phyloP scores from a whole-genome alignment of 305 asterid genomes.

The Solanum hybrid region DNA sequence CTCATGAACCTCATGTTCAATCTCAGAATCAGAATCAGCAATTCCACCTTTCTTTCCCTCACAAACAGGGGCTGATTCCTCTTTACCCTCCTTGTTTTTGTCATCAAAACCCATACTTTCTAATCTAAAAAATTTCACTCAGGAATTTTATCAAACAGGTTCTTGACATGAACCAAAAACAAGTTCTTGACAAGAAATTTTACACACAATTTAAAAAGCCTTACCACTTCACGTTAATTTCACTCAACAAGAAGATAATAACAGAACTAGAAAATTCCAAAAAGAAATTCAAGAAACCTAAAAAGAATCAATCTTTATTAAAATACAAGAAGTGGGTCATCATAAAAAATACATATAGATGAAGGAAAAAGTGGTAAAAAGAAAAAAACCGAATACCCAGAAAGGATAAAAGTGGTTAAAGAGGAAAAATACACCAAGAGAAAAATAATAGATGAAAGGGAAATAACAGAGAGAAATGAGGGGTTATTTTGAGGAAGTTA shows the following conservation, averaged over 20 bases:
- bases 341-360: background rate
- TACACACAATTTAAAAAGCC: background rate
- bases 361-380: conserved; percentile 5
- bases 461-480: background rate
- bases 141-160: conserved; percentile 13
- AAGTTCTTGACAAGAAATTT: background rate
- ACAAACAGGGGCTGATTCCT: background rate
- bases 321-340: background rate
- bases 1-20: conserved; percentile 9
- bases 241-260: background rate
- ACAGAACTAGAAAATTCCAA: conserved; percentile 4
- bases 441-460: background rate
- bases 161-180: conserved; percentile 15
- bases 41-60: background rate
- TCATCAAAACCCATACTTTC: conserved; percentile 33
- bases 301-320: conserved; percentile 11
- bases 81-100: background rate
- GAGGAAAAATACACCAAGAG: background rate
- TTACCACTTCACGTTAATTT: background rate
- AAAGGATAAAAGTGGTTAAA: background rate
- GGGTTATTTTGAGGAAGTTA: conserved; percentile 1
- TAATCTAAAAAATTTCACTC: conserved; percentile 26
- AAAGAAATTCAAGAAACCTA: background rate
- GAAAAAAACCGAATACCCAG: background rate
- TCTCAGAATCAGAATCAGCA: conserved; percentile 14